Evolutionary conservation across 345 rosid species (phyloP).

Genomic region (Gossypium raimondii): DNA sequence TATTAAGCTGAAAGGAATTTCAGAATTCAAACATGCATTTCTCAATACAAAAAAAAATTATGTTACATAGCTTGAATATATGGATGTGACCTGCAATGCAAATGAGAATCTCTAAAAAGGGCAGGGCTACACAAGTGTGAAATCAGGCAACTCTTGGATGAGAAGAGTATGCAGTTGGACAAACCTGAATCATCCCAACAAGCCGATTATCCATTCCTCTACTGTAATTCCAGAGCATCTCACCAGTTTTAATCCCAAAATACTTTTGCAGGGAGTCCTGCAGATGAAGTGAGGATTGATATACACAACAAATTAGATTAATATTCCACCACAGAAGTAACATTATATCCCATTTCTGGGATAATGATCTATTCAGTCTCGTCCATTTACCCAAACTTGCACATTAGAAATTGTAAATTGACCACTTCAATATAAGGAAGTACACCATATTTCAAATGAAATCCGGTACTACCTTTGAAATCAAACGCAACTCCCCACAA

Average conservation of each 20-base stretch:
- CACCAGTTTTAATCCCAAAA: conserved; percentile 88
- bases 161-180: conserved; percentile 6
- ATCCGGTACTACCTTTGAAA: conserved; percentile 56
- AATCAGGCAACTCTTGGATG: conserved; percentile 1
- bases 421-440: conserved; percentile 7
- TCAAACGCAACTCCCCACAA: conserved; percentile 69
- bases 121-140: background rate
- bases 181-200: conserved; percentile 75
- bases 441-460: conserved; percentile 4
- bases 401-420: conserved; percentile 11
- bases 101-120: background rate
- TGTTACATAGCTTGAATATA: background rate
- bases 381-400: background rate
- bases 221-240: conserved; percentile 92
- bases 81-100: background rate
- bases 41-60: background rate
- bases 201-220: conserved; percentile 79
- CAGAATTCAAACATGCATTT: conserved; percentile 2
- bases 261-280: conserved; percentile 80
- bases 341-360: conserved; percentile 6
- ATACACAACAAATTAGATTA: conserved; percentile 8
- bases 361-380: background rate
- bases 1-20: background rate
- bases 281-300: conserved; percentile 17
- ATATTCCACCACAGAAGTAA: conserved; percentile 5